Percentiles rank a stretch among this genome's conserved stretches.
Conservation (phyloP, 345 rosid species). For the Bruguiera gymnorhiza region DNA sequence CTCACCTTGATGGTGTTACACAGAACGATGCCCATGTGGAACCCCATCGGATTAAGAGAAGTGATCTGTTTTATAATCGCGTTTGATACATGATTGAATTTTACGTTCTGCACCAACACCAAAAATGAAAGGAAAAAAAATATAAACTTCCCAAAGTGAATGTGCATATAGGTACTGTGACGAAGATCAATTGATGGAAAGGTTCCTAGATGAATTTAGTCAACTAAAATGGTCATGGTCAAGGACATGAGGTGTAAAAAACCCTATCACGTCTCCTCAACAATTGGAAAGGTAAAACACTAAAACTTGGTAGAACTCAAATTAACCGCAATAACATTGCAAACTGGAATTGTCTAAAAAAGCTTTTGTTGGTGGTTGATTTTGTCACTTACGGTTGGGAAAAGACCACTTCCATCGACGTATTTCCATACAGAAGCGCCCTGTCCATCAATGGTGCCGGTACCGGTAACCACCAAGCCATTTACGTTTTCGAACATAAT, state of each 20-base stretch:
- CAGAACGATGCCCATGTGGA: conserved; percentile 42
- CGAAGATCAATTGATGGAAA: too few relatives aligned
- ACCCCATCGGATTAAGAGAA: conserved; percentile 64
- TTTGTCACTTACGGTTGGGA: conserved; percentile 25
- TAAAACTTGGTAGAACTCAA: too few relatives aligned
- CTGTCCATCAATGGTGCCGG: conserved; percentile 63
- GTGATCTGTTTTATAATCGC: conserved; percentile 35
- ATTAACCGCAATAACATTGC: too few relatives aligned
- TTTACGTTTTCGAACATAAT: conserved; percentile 45
- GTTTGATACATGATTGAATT: conserved; percentile 32
- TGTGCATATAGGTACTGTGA: too few relatives aligned
- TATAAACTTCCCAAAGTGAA: neutral
- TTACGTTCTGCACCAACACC: conserved; percentile 34
- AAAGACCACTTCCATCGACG: conserved; percentile 14
- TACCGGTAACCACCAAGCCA: conserved; percentile 49
- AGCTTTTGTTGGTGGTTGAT: neutral
- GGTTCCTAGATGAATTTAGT: too few relatives aligned
- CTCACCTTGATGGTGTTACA: conserved; percentile 32
- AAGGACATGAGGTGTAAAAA: too few relatives aligned
- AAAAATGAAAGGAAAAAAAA: neutral
- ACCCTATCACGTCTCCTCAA: too few relatives aligned
- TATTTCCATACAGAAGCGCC: conserved; percentile 54
- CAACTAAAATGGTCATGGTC: too few relatives aligned
- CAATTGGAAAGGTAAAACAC: too few relatives aligned
- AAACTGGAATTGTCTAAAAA: too few relatives aligned